Base-by-base conservation (phyloP, 2,329 filamentous ascomycete genomes). In the Dactylellina sp. region DNA sequence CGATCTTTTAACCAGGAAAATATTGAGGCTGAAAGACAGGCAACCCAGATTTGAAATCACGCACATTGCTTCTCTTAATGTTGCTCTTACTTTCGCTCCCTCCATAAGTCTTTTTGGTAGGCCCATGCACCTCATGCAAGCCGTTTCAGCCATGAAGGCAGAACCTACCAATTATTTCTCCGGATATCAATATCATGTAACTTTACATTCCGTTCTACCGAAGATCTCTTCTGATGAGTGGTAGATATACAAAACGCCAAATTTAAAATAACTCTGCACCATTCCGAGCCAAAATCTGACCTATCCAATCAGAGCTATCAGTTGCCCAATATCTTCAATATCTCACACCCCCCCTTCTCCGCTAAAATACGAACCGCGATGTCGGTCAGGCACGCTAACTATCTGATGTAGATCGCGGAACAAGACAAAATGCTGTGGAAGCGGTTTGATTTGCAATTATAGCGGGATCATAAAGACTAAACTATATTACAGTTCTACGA, bases 1-100 rank as follows among this genome's bases (percentile, higher is more conserved):
- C 4, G 28, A 32, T 5, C 5, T 32, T 32, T 32, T 32, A 32
- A 32, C 28, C 28, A 5, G 9, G 28, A 32, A 32, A 9, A 32
- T 32, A 32, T 32, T 65, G 42, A 66, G 62, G 52, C 62, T 66
- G 52, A 66, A 65, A 65, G 57, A 11, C 20, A n/a, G 28, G 2
- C 42, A 49, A 18, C 28, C 59, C 20, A 12, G 24, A 66, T 66
- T 66, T 52, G 32, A 22, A 66, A 66, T 59, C 49, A n/a, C 14
- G 14, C 11, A 28, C n/a, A 32, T 32, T 5, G 9, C 5, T 32
- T 32, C 28, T 9, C 4, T 32, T 9, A 9, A 32, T 32, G 28
- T 32, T 32, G 4, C 28, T 32, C 4, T 32, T 32, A 40, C 37
- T 40, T 12, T 16, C 37, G 6, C 4, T 12, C 3, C 9, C n/a